phyloP scores from a whole-genome alignment of 441 rosid species.

The Brassica hybrid region DNA sequence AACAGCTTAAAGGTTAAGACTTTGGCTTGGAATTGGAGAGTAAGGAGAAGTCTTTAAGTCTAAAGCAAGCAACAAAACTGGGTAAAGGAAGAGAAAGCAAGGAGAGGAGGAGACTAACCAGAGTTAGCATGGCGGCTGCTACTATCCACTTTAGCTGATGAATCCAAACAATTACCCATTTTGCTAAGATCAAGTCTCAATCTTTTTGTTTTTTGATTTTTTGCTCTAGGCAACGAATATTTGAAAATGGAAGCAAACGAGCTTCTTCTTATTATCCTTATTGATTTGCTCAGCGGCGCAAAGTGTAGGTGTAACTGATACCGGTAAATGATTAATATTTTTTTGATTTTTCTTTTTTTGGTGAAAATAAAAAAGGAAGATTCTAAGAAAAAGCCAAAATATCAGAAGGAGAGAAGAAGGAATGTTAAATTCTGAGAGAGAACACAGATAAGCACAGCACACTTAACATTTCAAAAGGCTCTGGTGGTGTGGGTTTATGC shows the following conservation, averaged over 20 bases:
- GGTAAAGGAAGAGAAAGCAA: no score
- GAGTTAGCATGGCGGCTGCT: no score
- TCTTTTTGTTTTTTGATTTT: neutral
- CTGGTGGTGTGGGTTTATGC: neutral
- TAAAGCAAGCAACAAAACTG: no score
- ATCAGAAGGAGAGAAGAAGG: constrained; percentile 2
- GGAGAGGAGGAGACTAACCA: neutral
- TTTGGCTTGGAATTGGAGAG: neutral
- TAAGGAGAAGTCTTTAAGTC: no score
- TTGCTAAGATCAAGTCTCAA: neutral
- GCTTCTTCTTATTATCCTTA: constrained; percentile 12
- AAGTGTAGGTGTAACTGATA: neutral
- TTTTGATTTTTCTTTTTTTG: neutral
- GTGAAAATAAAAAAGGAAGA: neutral
- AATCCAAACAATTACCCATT: no score
- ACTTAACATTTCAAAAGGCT: constrained; percentile 7
- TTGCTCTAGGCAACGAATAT: neutral
- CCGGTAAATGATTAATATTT: neutral
- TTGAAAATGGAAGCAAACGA: constrained; percentile 4
- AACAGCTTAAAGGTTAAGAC: neutral
- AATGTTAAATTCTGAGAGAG: constrained; percentile 8
- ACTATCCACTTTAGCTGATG: no score
- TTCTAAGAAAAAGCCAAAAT: neutral
- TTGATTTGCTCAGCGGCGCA: constrained; percentile 4
- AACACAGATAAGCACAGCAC: constrained; percentile 14